A percentile compares a stretch with the other conserved stretches of the same genome.
Evolutionary conservation across 75 land plant genomes (phyloP).

Genomic region (Selaginella moellendorffii): DNA sequence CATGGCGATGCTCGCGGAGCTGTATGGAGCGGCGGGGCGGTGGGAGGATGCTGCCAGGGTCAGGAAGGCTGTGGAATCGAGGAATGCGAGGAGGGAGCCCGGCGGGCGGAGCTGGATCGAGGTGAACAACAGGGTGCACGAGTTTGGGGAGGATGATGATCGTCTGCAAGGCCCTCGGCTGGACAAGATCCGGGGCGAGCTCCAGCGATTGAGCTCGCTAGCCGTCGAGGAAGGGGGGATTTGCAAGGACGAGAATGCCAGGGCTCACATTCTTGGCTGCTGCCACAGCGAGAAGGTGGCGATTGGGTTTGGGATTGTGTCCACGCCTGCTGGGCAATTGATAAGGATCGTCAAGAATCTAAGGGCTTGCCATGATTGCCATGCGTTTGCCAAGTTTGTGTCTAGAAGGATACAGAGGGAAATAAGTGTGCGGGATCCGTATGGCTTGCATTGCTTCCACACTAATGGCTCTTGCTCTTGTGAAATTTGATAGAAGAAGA

Average conservation of each 20-base stretch:
- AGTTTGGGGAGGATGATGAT: not conserved
- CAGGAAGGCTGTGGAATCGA: not conserved
- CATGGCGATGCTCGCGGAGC: not conserved
- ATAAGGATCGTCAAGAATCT: not conserved
- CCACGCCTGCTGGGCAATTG: not conserved
- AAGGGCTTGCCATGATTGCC: not conserved
- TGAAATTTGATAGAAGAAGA: no score
- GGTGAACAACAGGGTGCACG: not conserved
- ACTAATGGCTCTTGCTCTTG: not conserved
- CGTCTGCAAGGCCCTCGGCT: not conserved
- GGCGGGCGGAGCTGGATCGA: not conserved
- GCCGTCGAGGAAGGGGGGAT: no score
- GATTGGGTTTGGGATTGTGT: not conserved
- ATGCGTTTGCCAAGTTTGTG: not conserved
- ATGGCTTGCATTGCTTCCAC: not conserved
- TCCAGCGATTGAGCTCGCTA: no score
- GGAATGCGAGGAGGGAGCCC: not conserved
- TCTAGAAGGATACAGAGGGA: not conserved
- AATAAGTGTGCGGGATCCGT: not conserved
- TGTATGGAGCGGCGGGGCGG: not conserved
- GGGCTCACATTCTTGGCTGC: not conserved
- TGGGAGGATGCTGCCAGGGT: not conserved
- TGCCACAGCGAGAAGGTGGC: not conserved
- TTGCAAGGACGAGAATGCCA: not conserved
- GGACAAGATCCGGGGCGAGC: no score